Percentiles rank a stretch among this genome's conserved stretches.
Conservation (phyloP, 1,284 basidiomycete genomes). For the Mycena citricolor region DNA sequence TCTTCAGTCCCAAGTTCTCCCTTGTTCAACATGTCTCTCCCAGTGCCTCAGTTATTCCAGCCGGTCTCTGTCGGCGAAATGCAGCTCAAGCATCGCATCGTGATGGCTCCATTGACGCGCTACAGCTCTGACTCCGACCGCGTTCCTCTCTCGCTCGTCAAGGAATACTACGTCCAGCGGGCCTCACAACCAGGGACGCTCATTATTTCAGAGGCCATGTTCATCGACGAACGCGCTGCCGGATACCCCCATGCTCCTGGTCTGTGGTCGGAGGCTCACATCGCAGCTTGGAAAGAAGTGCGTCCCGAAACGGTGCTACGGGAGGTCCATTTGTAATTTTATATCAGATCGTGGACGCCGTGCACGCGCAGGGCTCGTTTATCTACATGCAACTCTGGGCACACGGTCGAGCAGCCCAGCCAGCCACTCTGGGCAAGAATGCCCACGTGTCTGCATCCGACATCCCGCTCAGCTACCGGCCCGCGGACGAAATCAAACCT, state of each 20-base stretch:
- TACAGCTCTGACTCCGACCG: slow-evolving; percentile 24
- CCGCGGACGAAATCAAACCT: slow-evolving; percentile 11
- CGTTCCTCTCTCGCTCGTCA: slow-evolving; percentile 29
- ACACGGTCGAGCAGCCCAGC: slow-evolving; percentile 38
- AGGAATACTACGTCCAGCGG: slow-evolving; percentile 38
- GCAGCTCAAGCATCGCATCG: slow-evolving; percentile 28
- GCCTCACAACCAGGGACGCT: slow-evolving; percentile 34
- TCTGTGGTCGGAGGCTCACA: slow-evolving; percentile 36
- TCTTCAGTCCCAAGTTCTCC: too few relatives aligned
- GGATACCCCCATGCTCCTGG: slow-evolving; percentile 34
- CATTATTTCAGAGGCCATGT: slow-evolving; percentile 38
- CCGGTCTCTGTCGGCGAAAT: slow-evolving; percentile 26
- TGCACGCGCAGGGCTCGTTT: slow-evolving; percentile 41
- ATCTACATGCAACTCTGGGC: slow-evolving; percentile 50
- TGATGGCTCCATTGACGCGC: slow-evolving; percentile 31
- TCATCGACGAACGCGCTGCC: slow-evolving; percentile 30
- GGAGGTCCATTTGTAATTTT: neutral
- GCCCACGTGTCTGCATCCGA: slow-evolving; percentile 22
- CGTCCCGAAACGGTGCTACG: neutral
- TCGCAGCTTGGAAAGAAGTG: slow-evolving; percentile 39
- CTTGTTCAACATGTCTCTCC: neutral
- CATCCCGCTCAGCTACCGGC: slow-evolving; percentile 19
- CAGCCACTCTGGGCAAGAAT: slow-evolving; percentile 27
- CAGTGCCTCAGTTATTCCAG: slow-evolving; percentile 26
- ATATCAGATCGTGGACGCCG: slow-evolving; percentile 30